Base-by-base conservation (phyloP, 164 flowering plant species). In the Nelumbo lutea region DNA sequence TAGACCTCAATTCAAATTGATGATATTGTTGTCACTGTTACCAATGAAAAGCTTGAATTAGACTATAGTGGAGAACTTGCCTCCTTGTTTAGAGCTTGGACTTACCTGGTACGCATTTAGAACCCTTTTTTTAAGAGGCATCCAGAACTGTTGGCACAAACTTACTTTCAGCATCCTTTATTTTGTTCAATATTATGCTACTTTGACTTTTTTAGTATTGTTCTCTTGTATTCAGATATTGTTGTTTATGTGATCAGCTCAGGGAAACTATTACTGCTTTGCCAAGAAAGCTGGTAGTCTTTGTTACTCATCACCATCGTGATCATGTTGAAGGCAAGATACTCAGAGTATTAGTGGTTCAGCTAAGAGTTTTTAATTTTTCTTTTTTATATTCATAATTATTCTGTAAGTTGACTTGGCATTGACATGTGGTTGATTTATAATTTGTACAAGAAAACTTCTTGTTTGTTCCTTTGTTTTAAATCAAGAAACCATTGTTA, bases 251-350 rank as follows among this genome's bases (percentile, higher is more conserved):
- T 78, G 55, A 74, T 75, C 90, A 94, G 98, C 93, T 94, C 39
- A 60, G 2, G 74, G 83, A 86, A 61, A 79, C 89, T 75, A 77
- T 95, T 73, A 75, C 86, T 75, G 76, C 91, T 68, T 84, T 95
- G 80, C 97, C 98, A 11, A 78, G 84, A 80, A 95, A 89, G 78
- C 77, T 95, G 61, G 75, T 91, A 57, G 96, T 95, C 66, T 89
- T 91, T 81, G 87, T 91, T 63, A 95, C 98, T 15, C 98, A 95
- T 86, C 98, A 95, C 75, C 98, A 95, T 79, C 78, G 57, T 75
- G 98, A 95, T 83, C 98, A 95, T 73, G 86, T 90, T 47, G 95
- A 90, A 75, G 98, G 97, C 91, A 80, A 83, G 84, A 42, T 44
- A 57, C 51, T 69, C n/a, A 41, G 41, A 14, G 7, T 68, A 27